Evolutionary conservation across 495 filamentous ascomycete genomes (phyloP), one percentile per base, ranked within the genome.

Genomic region (Tuber borchii): DNA sequence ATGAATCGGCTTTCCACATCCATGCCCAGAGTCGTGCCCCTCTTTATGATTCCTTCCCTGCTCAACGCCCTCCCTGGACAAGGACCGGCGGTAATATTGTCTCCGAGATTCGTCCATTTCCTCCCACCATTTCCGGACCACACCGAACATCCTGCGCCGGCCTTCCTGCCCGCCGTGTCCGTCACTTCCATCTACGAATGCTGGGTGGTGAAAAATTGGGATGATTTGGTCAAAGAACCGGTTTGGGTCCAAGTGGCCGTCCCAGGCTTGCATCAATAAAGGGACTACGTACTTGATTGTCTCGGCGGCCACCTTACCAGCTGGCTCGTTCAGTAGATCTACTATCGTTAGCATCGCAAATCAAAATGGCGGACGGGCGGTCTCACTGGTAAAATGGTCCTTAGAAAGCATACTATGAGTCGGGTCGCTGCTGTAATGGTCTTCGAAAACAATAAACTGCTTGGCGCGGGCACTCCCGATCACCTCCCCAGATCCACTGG

Each of bases 331-430:
- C 71, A 97, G 89, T 34, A 93, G 61, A 87, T 89, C 79, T 26
- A 7, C 20, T 5, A 16, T 71, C 43, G 70, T 87, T 74, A 87
- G 83, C 45, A 75, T n/a, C 3, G n/a, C 14, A 39, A 48, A 72
- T 9, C 40, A 37, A n/a, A 65, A 16, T 2, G n/a, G 6, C 10
- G 56, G 8, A 43, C 40, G 37, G 45, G 69, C 22, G 10, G 37
- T 79, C 85, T 83, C 85, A 80, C 93, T 93, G 69, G 90, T 90
- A 83, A 96, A 97, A 82, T 97, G 93, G 80, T 97, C 94, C 86
- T 97, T 97, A 68, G 92, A 92, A 31, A 97, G 88, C 94, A 97
- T 97, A n/a, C 91, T 94, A 83, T 97, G 94, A 16, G 94, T 97
- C 12, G 94, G 94, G 81, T 97, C 90, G 34, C 89, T 88, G 71